Base-by-base conservation (phyloP, 352 stramenopile species). In the Phytophthora multivora region DNA sequence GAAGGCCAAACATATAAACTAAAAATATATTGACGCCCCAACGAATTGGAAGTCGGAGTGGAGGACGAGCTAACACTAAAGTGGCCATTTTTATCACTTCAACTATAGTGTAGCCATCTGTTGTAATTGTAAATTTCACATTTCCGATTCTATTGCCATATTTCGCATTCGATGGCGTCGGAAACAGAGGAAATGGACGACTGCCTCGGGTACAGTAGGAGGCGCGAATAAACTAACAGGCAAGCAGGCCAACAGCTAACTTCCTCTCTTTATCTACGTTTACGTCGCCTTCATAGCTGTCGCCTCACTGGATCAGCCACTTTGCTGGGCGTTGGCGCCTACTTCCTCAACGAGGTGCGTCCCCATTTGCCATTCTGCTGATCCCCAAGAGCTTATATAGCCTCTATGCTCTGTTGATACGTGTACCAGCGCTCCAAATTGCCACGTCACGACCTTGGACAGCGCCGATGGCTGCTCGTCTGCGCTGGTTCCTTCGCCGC, bases 261-360 rank as follows among this genome's bases (percentile, higher is more conserved):
- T 52, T 15, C 54, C 15, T 19, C 18, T 26, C 50, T 36, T n/a
- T 25, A 15, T 49, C 28, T 19, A 33, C 40, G 28, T 43, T 51
- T 3, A 8, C 28, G n/a, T 46, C 53, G 12, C 26, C 28, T 33
- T 33, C 4, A 5, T 60, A 90, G 81, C 35, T 90, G 81, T 46
- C 79, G 78, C 47, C 39, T 90, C 26, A 86, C 74, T 1, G 81
- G 79, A 30, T 85, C 75, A 6, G 16, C 66, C 28, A 88, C 77
- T n/a, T 59, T 90, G 25, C 49, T 80, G 5, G 79, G 79, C 12
- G 63, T 89, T 5, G 79, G 77, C 8, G 66, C 59, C 23, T 90
- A 85, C 49, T 88, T 89, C 43, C 61, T 86, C 55, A 59, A 83
- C 35, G 73, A 86, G 73, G 80, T 88, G 41, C 45, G 42, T 64